phyloP scores from a whole-genome alignment of 163 green algal species.

The Volvox carteri region DNA sequence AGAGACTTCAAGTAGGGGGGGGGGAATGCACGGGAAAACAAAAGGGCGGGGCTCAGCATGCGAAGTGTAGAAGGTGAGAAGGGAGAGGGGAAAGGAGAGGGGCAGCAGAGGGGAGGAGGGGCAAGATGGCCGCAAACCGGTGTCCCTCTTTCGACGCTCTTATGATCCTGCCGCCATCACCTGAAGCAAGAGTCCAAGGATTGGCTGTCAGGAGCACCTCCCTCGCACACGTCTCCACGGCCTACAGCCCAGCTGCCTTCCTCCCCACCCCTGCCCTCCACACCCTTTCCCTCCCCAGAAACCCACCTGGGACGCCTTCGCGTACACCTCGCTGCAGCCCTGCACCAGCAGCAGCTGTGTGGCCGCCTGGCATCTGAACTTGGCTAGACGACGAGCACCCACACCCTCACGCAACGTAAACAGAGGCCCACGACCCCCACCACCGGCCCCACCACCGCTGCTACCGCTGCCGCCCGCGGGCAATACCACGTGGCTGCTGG shows the following conservation, averaged over 20 bases:
- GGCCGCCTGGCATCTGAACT: constrained; percentile 79
- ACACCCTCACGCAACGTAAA: constrained; percentile 81
- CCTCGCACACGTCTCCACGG: too few relatives aligned
- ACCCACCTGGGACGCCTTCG: constrained; percentile 48
- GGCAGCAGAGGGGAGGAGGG: too few relatives aligned
- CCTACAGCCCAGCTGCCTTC: too few relatives aligned
- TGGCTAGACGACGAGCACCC: constrained; percentile 81
- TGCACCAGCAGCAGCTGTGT: constrained; percentile 93
- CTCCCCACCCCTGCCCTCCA: neutral
- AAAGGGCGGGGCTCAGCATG: neutral
- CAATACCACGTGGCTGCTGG: neutral
- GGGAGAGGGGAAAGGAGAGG: neutral
- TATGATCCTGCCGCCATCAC: too few relatives aligned
- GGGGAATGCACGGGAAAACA: neutral
- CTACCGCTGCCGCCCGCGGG: neutral
- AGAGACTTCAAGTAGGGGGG: constrained; percentile 10
- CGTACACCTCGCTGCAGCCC: constrained; percentile 79
- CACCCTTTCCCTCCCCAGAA: neutral
- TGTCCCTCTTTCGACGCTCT: too few relatives aligned
- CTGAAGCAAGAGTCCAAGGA: too few relatives aligned
- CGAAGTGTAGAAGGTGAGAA: neutral
- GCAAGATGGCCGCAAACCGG: too few relatives aligned
- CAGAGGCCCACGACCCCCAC: constrained; percentile 2
- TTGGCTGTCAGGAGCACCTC: too few relatives aligned
- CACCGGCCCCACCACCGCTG: neutral